Evolutionary conservation across 1,139 yeast species (phyloP), one percentile per base, ranked within the genome.

Genomic region (Yamadazyma buinensis): DNA sequence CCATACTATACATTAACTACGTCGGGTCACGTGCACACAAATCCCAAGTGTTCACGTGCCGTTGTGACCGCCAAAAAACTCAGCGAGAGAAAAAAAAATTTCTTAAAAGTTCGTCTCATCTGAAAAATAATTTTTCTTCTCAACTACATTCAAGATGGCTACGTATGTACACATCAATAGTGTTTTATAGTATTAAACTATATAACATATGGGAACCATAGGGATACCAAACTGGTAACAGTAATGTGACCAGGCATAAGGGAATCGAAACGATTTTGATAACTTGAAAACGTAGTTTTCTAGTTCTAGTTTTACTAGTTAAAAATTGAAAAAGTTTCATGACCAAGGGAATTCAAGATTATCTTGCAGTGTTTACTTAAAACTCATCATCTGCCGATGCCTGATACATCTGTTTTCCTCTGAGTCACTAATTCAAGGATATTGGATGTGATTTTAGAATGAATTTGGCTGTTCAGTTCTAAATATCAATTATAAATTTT

Each of bases 361-460:
- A 59, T 64, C 72, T 64, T 64, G 71, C 71, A 64, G 71, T 49
- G 51, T 54, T 56, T 48, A 17, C 19, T 17, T 39, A 37, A 45
- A 47, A 49, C 54, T 52, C 57, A 57, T n/a, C 8, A n/a, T n/a
- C 48, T 55, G 72, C 72, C 70, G 51, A 66, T 66, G 72, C 71
- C 65, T 64, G 71, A 64, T 61, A 57, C 46, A 62, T 67, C 73
- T 66, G 69, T 60, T 65, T 65, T 66, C 72, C 69, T 67, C 72
- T 67, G 73, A 56, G 70, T 54, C 48, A 28, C 11, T 29, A 25
- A 29, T 29, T 23, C 12, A 34, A 38, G 41, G 39, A 28, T 36
- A 37, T 38, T 46, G 49, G 45, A 52, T 57, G 67, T 49, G 64
- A 55, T 48, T 38, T n/a, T 52, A 43, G 70, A 65, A 66, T 66